Conservation (phyloP, 257 asterid species). For the Anisodus acutangulus region DNA sequence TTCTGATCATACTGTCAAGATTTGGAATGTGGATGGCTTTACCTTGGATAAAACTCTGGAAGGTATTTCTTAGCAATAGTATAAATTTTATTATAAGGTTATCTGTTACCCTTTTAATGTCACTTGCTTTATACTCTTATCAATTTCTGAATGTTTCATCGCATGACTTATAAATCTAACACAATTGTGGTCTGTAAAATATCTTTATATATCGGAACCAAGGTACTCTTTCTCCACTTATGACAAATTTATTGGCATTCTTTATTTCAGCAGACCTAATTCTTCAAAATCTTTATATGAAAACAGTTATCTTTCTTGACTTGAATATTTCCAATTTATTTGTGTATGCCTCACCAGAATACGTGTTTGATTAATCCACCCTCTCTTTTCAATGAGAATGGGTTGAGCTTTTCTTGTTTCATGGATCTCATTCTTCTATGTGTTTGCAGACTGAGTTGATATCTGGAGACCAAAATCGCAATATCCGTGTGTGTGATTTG, state of each 20-base stretch:
- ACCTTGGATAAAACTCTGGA: constrained; percentile 80
- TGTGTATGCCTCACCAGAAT: background rate
- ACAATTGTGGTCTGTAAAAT: too few species aligned
- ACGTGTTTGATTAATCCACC: background rate
- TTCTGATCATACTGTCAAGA: constrained; percentile 86
- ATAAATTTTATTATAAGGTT: too few species aligned
- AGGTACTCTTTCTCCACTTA: too few species aligned
- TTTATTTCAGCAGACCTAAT: background rate
- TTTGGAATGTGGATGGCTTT: constrained; percentile 96
- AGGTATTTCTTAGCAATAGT: constrained; percentile 43
- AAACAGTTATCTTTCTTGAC: background rate
- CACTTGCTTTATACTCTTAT: too few species aligned
- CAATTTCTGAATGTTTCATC: too few species aligned
- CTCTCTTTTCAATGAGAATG: background rate
- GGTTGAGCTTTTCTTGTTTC: constrained; percentile 28
- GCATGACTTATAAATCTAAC: too few species aligned
- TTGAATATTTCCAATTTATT: background rate
- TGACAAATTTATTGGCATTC: background rate
- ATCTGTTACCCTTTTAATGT: too few species aligned
- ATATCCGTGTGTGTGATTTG: constrained; percentile 97
- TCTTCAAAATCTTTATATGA: background rate
- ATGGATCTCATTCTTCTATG: constrained; percentile 14
- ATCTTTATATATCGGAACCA: too few species aligned
- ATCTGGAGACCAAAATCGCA: constrained; percentile 99
- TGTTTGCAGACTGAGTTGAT: constrained; percentile 82